Percentiles rank a stretch among this genome's conserved stretches.
These are phyloP conservation scores for Penicillium simplicissimum DNA, from an alignment of 495 filamentous ascomycete genomes.

Conservation along the genomic window DNA sequence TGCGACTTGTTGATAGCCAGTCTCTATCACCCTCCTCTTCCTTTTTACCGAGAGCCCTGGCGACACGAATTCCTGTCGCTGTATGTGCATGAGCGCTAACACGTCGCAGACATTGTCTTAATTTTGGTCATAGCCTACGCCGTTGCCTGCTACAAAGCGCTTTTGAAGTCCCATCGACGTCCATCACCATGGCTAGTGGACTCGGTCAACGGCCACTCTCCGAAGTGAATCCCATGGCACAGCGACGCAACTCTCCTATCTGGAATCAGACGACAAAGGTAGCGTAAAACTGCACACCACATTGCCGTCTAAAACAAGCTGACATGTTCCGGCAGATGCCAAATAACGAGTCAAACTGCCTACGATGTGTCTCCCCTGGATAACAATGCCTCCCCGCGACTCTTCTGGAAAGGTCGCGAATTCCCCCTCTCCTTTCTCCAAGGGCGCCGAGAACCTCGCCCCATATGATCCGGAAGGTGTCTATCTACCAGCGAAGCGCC, in stretches of 20 bases:
- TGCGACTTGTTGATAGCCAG: slow-evolving; percentile 10
- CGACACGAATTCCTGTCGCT: slow-evolving; percentile 6
- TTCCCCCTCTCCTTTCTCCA: slow-evolving; percentile 58
- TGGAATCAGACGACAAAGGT: slow-evolving; percentile 72
- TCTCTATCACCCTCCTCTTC: background rate
- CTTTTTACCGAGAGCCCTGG: background rate
- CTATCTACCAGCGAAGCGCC: slow-evolving; percentile 69
- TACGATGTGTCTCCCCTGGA: slow-evolving; percentile 75
- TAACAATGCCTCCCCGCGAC: slow-evolving; percentile 66
- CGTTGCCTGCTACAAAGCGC: background rate
- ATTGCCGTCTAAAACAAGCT: slow-evolving; percentile 31
- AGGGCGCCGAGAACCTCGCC: slow-evolving; percentile 65
- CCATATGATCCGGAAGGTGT: slow-evolving; percentile 62
- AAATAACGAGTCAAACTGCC: slow-evolving; percentile 67
- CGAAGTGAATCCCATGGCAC: slow-evolving; percentile 57
- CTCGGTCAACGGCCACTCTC: slow-evolving; percentile 52
- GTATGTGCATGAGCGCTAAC: slow-evolving; percentile 17
- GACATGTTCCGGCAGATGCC: slow-evolving; percentile 36
- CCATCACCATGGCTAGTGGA: slow-evolving; percentile 41
- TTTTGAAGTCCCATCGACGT: slow-evolving; percentile 8
- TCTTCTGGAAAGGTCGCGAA: slow-evolving; percentile 85
- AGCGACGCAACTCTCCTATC: slow-evolving; percentile 71
- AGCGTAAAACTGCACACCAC: background rate
- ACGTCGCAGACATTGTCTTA: slow-evolving; percentile 11
- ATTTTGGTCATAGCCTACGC: background rate